Base-by-base conservation (phyloP, 345 rosid species). In the Eucalyptus paniculata region DNA sequence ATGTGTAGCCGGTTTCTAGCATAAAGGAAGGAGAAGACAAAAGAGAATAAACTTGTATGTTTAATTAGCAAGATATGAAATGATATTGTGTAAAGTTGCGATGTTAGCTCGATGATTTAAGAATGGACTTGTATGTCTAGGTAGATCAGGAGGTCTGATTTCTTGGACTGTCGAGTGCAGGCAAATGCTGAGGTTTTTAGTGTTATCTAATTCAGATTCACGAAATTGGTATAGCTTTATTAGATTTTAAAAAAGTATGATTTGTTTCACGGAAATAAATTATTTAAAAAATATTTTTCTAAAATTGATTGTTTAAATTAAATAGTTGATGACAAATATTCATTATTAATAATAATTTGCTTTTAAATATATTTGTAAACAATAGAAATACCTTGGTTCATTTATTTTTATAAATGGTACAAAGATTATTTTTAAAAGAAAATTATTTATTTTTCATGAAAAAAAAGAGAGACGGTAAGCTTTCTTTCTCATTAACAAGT, bases 221-320 rank as follows among this genome's bases (percentile, higher is more conserved):
- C 26, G 14, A 37, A 37, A 72, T 19, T 19, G 82, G 14, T 19
- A 5, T 0, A 1, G 26, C 12, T 19, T 37, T 37, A 10, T 37
- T 37, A 4, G 28, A 72, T 72, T 34, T 10, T 9, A 0, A n/a
- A 60, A 28, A 62, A 6, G 69, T 14, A 12, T 62, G 3, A 13
- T 62, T 12, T 62, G 4, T 12, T 62, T 62, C 2, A 1, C 4
- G 2, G 3, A 62, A 30, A 12, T 30, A 0, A 62, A 62, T 62
- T 30, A 62, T 12, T 62, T 6, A 3, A 28, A 58, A 28, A 28
- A 2, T 5, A 1, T 60, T 3, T 28, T 28, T 12, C 0, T 6
- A 62, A 62, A 26, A 12, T 62, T 13, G 1, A 28, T 12, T 30
- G 1, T 1, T 13, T 28, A 28, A 28, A 28, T 28, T 60, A 60